Conservation (phyloP, 495 filamentous ascomycete species). For the Penicillium nucicola region DNA sequence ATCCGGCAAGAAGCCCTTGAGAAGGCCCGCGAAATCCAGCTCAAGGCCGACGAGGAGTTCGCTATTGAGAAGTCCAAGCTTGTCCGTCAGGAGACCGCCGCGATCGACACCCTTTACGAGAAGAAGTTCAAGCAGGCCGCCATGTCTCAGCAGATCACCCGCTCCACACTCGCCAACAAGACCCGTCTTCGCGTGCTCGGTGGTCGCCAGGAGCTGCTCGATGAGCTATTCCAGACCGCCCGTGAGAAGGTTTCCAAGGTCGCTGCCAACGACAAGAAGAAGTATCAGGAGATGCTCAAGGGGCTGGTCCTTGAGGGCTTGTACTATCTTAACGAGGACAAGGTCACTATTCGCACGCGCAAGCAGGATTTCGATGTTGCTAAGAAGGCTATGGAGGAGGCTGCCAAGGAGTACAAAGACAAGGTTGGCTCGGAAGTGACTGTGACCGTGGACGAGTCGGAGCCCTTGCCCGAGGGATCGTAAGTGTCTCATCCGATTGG, state of each 20-base stretch:
- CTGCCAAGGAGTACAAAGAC: constrained; percentile 76
- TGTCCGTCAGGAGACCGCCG: constrained; percentile 84
- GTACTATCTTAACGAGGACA: constrained; percentile 79
- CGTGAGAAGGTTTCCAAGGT: constrained; percentile 60
- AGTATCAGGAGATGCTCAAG: constrained; percentile 74
- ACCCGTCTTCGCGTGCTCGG: constrained; percentile 82
- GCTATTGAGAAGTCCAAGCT: constrained; percentile 98
- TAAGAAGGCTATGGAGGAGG: constrained; percentile 71
- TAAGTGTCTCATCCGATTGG: constrained; percentile 48
- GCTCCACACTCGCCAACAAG: constrained; percentile 92
- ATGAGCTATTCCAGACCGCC: constrained; percentile 84
- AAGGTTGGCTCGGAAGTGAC: constrained; percentile 60
- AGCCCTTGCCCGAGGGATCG: constrained; percentile 78
- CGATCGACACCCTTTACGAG: constrained; percentile 89
- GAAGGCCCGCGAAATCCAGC: constrained; percentile 92
- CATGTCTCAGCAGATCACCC: constrained; percentile 97
- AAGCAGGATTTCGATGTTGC: constrained; percentile 74
- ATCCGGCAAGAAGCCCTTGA: constrained; percentile 97
- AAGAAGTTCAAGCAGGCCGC: constrained; percentile 97
- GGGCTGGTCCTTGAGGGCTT: constrained; percentile 83
- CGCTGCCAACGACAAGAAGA: constrained; percentile 60
- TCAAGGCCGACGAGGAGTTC: constrained; percentile 98
- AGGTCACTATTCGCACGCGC: constrained; percentile 66
- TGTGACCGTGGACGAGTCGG: constrained; percentile 72
- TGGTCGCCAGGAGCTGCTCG: constrained; percentile 83